phyloP scores from a whole-genome alignment of 2,329 filamentous ascomycete genomes.

The Diaporthe sp. region DNA sequence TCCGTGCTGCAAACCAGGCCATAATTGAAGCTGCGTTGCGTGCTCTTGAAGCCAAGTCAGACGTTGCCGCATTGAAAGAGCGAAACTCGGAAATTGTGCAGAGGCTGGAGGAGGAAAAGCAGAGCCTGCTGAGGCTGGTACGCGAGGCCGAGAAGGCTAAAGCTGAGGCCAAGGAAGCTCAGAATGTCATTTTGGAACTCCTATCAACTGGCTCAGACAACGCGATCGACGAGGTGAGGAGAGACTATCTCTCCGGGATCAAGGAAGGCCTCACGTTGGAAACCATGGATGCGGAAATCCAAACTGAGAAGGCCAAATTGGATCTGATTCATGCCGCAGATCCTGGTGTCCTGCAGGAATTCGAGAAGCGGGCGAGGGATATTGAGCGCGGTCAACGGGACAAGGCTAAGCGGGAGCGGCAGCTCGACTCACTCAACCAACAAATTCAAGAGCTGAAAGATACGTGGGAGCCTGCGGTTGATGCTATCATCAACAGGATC shows the following conservation, averaged over 20 bases:
- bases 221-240: conserved; percentile 50
- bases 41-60: conserved; percentile 85
- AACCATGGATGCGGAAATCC: conserved; percentile 79
- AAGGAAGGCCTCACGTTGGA: conserved; percentile 67
- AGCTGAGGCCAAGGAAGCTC: conserved; percentile 51
- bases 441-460: conserved; percentile 76
- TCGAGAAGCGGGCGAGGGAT: conserved; percentile 77
- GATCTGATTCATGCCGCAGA: conserved; percentile 86
- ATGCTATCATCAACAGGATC: conserved; percentile 83
- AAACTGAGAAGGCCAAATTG: conserved; percentile 80
- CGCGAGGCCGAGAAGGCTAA: conserved; percentile 52
- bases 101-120: conserved; percentile 62
- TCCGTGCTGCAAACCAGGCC: conserved; percentile 73
- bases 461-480: conserved; percentile 87
- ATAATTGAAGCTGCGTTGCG: conserved; percentile 79
- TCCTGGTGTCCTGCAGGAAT: conserved; percentile 81
- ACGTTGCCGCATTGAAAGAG: conserved; percentile 76
- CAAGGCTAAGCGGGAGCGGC: conserved; percentile 67
- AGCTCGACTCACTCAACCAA: conserved; percentile 67
- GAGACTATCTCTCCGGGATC: conserved; percentile 59
- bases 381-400: conserved; percentile 75
- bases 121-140: conserved; percentile 56
- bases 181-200: conserved; percentile 53
- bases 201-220: conserved; percentile 12
- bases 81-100: conserved; percentile 73